These are phyloP conservation scores for Podila verticillata DNA, from an alignment of 192 early-diverging fungal genomes.

Conservation along the genomic window DNA sequence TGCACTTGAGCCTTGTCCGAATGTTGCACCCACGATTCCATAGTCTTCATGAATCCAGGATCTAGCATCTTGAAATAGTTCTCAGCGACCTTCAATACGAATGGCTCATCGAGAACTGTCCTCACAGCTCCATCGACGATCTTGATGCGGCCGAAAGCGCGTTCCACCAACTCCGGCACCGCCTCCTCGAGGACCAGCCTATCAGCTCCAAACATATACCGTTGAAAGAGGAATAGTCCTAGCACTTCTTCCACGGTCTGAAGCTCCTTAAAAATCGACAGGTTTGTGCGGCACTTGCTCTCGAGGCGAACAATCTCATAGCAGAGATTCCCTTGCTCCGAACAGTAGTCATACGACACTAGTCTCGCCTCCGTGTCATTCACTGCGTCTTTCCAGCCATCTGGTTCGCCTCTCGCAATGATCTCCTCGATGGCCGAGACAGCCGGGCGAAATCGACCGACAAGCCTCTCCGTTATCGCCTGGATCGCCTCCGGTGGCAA, in stretches of 20 bases:
- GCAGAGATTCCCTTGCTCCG: neutral
- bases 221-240: conserved; percentile 13
- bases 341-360: neutral
- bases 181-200: conserved; percentile 2
- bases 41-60: conserved; percentile 17
- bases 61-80: conserved; percentile 13
- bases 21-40: neutral
- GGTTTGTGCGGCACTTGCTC: neutral
- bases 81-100: conserved; percentile 14
- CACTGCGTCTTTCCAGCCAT: neutral
- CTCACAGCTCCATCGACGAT: conserved; percentile 3
- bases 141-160: conserved; percentile 15
- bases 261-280: neutral
- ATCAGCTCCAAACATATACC: conserved; percentile 22
- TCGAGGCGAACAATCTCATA: conserved; percentile 1
- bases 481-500: conserved; percentile 10
- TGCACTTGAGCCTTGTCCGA: conserved; percentile 5
- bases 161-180: conserved; percentile 15
- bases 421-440: neutral
- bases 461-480: conserved; percentile 4
- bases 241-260: conserved; percentile 4
- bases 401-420: neutral
- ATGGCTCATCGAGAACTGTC: conserved; percentile 15
- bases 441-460: conserved; percentile 3
- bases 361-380: conserved; percentile 10